Evolutionary conservation across 305 asterid genomes (phyloP), one percentile per base, ranked within the genome.

Genomic region (Vinca major): DNA sequence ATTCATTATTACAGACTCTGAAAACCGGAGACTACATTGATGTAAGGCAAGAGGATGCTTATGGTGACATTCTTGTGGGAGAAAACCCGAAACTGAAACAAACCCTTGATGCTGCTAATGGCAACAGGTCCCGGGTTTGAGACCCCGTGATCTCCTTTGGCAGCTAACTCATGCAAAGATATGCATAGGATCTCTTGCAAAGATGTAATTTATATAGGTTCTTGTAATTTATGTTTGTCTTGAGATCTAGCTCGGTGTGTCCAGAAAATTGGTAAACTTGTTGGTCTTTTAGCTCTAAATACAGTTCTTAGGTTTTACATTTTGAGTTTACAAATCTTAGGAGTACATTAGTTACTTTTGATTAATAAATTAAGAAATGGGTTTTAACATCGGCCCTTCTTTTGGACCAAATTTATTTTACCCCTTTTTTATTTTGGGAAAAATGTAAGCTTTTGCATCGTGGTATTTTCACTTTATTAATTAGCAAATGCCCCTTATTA

Each of bases 1-100:
- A 26, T 26, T 26, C 33, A 26, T 26, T 26, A 26, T 26, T 1
- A 26, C 33, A 26, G 33, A 1, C 33, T 53, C 52, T 91, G 78
- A 91, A 84, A 73, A 74, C 89, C 3, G 75, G 74, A 63, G 84
- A 75, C 71, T 77, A 75, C 84, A 77, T 91, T 67, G 77, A 82
- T 14, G 95, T 81, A 79, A 83, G 66, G 75, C 96, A 91, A 81
- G 84, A 83, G 49, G 73, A 58, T 17, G 82, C 85, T 5, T 84
- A 80, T 49, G 75, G 62, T 3, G 90, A 87, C 71, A 86, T 91
- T 71, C 72, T 78, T 1, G 52, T 91, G 65, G 78, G 47, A 0
- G 80, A 84, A 78, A 70, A 78, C 12, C 75, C 88, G 47, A 83
- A 79, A 72, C 75, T 83, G 75, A 67, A 76, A 77, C 76, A 71